Base-by-base conservation (phyloP, 2,329 filamentous ascomycete genomes). In the Macroventuria anomochaeta region DNA sequence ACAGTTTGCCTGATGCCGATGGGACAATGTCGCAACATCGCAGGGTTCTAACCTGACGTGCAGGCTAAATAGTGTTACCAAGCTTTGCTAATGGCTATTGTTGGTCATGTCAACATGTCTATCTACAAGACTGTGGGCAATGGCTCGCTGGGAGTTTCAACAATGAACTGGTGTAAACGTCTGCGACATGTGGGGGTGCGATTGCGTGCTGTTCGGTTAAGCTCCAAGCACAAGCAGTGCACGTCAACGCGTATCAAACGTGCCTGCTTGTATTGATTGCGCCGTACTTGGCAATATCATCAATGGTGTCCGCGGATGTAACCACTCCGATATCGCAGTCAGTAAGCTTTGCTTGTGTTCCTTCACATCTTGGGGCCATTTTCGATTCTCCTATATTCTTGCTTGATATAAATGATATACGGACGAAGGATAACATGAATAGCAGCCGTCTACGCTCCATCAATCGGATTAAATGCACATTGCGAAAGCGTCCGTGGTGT, bases 401-500 rank as follows among this genome's bases (percentile, higher is more conserved):
- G 23, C n/a, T n/a, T n/a, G n/a, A n/a, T n/a, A n/a, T n/a, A n/a
- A n/a, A n/a, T n/a, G n/a, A n/a, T n/a, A n/a, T n/a, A n/a, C n/a
- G n/a, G n/a, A n/a, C n/a, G n/a, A n/a, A n/a, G n/a, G n/a, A n/a
- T n/a, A n/a, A n/a, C n/a, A n/a, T n/a, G n/a, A n/a, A n/a, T n/a
- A n/a, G n/a, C n/a, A n/a, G n/a, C n/a, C n/a, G n/a, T n/a, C n/a
- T n/a, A n/a, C n/a, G n/a, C n/a, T n/a, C n/a, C n/a, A n/a, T n/a
- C n/a, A n/a, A n/a, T n/a, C n/a, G n/a, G n/a, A n/a, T n/a, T 5
- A 25, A 25, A 25, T 25, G 23, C 5, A 25, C 74, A 79, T 38
- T 79, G 74, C 0, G 63, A 64, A 0, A 80, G 31, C 0, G 68
- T 75, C 43, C 29, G 65, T 73, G 23, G 59, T 60, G 7, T 76